Evolutionary conservation across 106 monocot species (phyloP), one percentile per base, ranked within the genome.

Genomic region (Acorus gramineus): DNA sequence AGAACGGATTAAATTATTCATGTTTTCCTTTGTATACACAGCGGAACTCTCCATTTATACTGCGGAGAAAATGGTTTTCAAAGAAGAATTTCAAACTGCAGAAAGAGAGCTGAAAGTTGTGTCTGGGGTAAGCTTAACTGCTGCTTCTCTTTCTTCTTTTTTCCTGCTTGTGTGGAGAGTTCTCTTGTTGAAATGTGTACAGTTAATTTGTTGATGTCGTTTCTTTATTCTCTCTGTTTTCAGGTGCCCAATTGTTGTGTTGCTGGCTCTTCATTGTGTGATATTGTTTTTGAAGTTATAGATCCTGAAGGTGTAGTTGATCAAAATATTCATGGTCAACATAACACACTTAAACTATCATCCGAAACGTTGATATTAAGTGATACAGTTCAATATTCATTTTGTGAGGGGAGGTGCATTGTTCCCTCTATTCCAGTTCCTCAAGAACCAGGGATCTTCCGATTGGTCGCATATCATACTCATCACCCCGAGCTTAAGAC

Each of bases 221-320:
- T 44, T 60, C 8, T 48, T 28, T 28, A 28, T 28, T 28, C 28
- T 28, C 28, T 28, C 28, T 28, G 28, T 28, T 28, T 66, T 2
- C 62, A 74, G 74, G 62, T 74, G 49, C 74, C 74, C 3, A 5
- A 7, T 3, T 62, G 13, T 12, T 74, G 74, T 56, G 44, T 4
- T 45, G 61, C 56, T 13, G 71, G 71, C 12, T 66, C 66, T 51
- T 9, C 14, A 0, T 50, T 77, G 55, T 65, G 61, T 49, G 71
- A 67, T 14, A 8, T 77, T 55, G n/a, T 61, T 4, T 77, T 77
- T 62, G 71, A 65, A 62, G 13, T 77, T 61, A 60, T 67, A 13
- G 77, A 77, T 71, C 56, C 66, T 60, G 62, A 67, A 66, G 77
- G 71, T 66, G 55, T 11, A 6, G 51, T 77, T 57, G 77, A 77